Evolutionary conservation across 2,329 filamentous ascomycete species (phyloP).

Genomic region (Penicillium sp.): DNA sequence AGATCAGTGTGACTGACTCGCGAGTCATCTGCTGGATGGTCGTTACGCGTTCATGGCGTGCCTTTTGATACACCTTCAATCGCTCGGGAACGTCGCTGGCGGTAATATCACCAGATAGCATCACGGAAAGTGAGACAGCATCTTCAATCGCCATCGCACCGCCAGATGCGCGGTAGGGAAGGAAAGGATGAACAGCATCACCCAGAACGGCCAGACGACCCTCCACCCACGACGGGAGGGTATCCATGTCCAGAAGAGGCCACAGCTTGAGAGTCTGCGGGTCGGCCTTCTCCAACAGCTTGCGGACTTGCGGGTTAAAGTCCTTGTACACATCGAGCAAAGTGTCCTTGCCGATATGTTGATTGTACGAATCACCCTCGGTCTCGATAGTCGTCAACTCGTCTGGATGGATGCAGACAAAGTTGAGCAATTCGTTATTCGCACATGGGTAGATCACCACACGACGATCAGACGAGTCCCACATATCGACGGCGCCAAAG

Average conservation of each 20-base stretch:
- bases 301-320: constrained; percentile 45
- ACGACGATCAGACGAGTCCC: constrained; percentile 44
- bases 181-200: constrained; percentile 68
- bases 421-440: constrained; percentile 51
- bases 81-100: constrained; percentile 54
- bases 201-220: constrained; percentile 60
- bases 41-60: constrained; percentile 59
- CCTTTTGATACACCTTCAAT: constrained; percentile 60
- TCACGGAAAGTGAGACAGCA: constrained; percentile 57
- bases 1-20: constrained; percentile 40
- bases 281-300: constrained; percentile 22
- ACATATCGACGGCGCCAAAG: constrained; percentile 46
- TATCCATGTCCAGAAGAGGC: constrained; percentile 63
- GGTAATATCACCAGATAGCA: constrained; percentile 52
- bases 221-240: constrained; percentile 56
- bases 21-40: constrained; percentile 57
- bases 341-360: constrained; percentile 25
- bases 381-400: constrained; percentile 38
- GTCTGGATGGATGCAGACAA: constrained; percentile 55
- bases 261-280: constrained; percentile 54
- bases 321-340: constrained; percentile 32
- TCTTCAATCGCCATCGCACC: constrained; percentile 68
- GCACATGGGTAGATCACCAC: constrained; percentile 51
- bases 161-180: constrained; percentile 64
- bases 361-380: constrained; percentile 35